Evolutionary conservation across 1,284 basidiomycete species (phyloP).

Genomic region (Trametes sp.): DNA sequence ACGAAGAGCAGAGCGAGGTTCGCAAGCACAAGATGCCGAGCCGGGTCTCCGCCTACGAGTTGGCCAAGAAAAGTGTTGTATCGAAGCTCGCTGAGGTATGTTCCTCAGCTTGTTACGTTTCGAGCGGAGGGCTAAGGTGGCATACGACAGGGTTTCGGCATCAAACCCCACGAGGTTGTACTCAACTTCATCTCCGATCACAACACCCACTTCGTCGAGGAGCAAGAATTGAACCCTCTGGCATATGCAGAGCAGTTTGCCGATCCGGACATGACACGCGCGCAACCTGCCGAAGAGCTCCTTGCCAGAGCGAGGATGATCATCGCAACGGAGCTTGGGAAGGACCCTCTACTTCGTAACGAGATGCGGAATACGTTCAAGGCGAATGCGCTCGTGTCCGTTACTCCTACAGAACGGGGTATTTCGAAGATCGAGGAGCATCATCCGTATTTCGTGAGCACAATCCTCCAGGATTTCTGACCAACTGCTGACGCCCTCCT

Average conservation of each 20-base stretch:
- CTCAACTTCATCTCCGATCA: slow-evolving; percentile 74
- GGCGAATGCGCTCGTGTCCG: slow-evolving; percentile 80
- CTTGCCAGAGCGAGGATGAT: slow-evolving; percentile 84
- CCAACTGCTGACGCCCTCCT: background rate
- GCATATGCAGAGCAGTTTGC: slow-evolving; percentile 81
- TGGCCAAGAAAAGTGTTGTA: slow-evolving; percentile 82
- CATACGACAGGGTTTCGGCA: slow-evolving; percentile 81
- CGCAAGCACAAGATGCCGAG: slow-evolving; percentile 85
- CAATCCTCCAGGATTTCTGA: background rate
- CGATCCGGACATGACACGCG: slow-evolving; percentile 67
- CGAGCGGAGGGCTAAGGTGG: no score
- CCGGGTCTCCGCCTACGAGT: slow-evolving; percentile 87
- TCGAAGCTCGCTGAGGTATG: slow-evolving; percentile 80
- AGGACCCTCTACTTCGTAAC: slow-evolving; percentile 89
- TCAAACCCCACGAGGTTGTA: slow-evolving; percentile 81
- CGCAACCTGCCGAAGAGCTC: slow-evolving; percentile 67
- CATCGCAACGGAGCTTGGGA: slow-evolving; percentile 89
- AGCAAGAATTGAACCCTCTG: slow-evolving; percentile 76
- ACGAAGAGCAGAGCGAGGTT: slow-evolving; percentile 59
- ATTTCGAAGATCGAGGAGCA: slow-evolving; percentile 89
- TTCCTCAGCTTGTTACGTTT: no score
- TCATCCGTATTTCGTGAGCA: slow-evolving; percentile 87
- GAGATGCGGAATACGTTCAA: slow-evolving; percentile 84
- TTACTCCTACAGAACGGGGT: slow-evolving; percentile 93
- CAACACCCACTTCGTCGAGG: slow-evolving; percentile 77